Evolutionary conservation across 2,329 filamentous ascomycete genomes (phyloP).

Genomic region (Pseudopyrenochaeta lycopersici): DNA sequence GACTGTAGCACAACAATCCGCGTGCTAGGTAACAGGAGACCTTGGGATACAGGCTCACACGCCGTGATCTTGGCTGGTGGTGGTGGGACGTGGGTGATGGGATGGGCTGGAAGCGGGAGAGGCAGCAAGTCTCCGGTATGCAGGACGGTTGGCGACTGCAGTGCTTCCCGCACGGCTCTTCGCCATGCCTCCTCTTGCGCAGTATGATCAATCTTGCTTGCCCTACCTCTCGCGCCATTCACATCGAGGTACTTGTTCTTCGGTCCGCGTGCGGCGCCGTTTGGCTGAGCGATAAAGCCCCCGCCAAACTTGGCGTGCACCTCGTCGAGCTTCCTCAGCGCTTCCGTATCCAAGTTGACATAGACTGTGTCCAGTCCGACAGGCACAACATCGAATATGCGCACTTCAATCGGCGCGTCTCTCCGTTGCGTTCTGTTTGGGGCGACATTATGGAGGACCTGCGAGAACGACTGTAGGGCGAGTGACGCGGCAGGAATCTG

Average conservation of each 20-base stretch:
- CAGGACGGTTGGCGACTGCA: slow-evolving; percentile 77
- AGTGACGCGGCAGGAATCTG: slow-evolving; percentile 78
- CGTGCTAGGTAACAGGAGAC: slow-evolving; percentile 77
- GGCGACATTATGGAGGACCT: slow-evolving; percentile 74
- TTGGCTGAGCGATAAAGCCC: slow-evolving; percentile 57
- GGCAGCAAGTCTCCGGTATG: slow-evolving; percentile 86
- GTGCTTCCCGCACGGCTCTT: slow-evolving; percentile 71
- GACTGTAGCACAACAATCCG: slow-evolving; percentile 81
- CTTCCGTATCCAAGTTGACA: slow-evolving; percentile 82
- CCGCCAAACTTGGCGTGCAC: slow-evolving; percentile 84
- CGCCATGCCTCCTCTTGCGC: slow-evolving; percentile 48
- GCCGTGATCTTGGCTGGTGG: slow-evolving; percentile 87
- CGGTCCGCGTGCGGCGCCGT: slow-evolving; percentile 41
- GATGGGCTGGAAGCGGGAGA: slow-evolving; percentile 78
- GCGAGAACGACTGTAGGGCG: slow-evolving; percentile 81
- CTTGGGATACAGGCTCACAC: slow-evolving; percentile 95
- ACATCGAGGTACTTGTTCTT: slow-evolving; percentile 43
- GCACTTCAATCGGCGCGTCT: slow-evolving; percentile 82
- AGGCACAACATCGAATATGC: slow-evolving; percentile 81
- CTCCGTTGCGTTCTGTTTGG: slow-evolving; percentile 79
- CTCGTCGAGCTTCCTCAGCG: slow-evolving; percentile 81
- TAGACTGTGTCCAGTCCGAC: slow-evolving; percentile 85
- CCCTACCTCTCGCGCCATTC: slow-evolving; percentile 47
- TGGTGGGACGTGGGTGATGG: slow-evolving; percentile 83
- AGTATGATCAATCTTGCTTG: slow-evolving; percentile 21